Percentiles rank a stretch among this genome's conserved stretches.
Evolutionary conservation across 2,329 filamentous ascomycete genomes (phyloP).

Genomic region (Aspergillus proliferans): DNA sequence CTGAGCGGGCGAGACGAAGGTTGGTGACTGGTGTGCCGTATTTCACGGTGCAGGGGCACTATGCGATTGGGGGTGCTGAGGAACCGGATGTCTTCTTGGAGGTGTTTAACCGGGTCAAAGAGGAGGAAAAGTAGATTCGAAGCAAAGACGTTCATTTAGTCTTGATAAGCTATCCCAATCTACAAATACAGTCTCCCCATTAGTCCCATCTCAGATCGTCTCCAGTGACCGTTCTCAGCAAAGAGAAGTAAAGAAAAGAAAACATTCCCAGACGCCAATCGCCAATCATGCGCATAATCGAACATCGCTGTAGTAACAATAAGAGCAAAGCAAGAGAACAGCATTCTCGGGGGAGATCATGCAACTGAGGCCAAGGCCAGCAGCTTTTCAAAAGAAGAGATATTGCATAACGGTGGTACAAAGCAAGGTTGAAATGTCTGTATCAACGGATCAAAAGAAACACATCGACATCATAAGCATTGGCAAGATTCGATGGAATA

Average conservation of each 20-base stretch:
- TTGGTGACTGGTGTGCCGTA: slow-evolving; percentile 65
- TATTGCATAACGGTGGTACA: not conserved
- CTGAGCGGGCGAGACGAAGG: slow-evolving; percentile 46
- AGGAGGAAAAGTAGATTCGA: slow-evolving; percentile 13
- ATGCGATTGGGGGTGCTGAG: slow-evolving; percentile 65
- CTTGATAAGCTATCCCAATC: not conserved
- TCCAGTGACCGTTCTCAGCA: not conserved
- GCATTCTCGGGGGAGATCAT: too few relatives aligned
- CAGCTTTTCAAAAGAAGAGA: not conserved
- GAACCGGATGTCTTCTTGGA: slow-evolving; percentile 61
- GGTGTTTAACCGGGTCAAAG: slow-evolving; percentile 58
- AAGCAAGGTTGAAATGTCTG: not conserved
- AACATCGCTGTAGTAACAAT: not conserved
- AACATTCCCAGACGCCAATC: not conserved
- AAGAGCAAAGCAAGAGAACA: too few relatives aligned
- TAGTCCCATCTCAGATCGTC: not conserved
- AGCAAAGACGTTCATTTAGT: not conserved
- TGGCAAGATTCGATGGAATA: not conserved
- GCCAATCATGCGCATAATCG: not conserved
- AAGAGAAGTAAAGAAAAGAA: slow-evolving; percentile 1
- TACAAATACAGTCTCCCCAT: not conserved
- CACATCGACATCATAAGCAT: too few relatives aligned
- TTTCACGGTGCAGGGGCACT: slow-evolving; percentile 64
- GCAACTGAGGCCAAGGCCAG: not conserved
- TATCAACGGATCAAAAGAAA: too few relatives aligned